phyloP scores from a whole-genome alignment of 768 basidiomycete species.

The Hemileccinum impolitum region DNA sequence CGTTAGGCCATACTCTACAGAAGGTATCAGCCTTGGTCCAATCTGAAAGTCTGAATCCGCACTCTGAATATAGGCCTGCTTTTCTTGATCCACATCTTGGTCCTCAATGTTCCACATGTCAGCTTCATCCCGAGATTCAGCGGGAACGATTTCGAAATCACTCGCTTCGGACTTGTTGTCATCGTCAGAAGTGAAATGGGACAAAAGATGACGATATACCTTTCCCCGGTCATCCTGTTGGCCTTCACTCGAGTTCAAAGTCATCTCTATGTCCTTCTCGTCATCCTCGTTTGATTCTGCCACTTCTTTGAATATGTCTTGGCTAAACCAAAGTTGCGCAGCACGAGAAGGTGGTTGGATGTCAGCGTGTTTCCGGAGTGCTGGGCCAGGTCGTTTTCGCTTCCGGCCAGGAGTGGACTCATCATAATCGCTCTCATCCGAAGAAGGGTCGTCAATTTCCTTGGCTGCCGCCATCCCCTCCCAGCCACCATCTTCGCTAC shows the following conservation, averaged over 20 bases:
- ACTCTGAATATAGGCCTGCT: conserved; percentile 68
- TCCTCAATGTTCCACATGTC: conserved; percentile 81
- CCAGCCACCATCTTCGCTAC: conserved; percentile 60
- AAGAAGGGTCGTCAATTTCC: conserved; percentile 44
- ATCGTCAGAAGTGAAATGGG: conserved; percentile 8
- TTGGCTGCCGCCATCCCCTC: conserved; percentile 61
- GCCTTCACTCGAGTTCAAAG: conserved; percentile 29
- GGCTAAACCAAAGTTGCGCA: conserved; percentile 93
- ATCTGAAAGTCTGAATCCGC: conserved; percentile 21
- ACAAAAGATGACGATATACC: conserved; percentile 16
- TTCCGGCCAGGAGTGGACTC: conserved; percentile 36
- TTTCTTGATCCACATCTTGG: conserved; percentile 69
- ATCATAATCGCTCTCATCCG: conserved; percentile 49
- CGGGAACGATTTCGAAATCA: conserved; percentile 77
- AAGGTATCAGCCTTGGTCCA: conserved; percentile 2
- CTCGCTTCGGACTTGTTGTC: conserved; percentile 24
- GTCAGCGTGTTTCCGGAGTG: conserved; percentile 35
- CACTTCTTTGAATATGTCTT: conserved; percentile 73
- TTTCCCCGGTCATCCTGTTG: conserved; percentile 29
- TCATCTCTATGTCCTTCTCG: conserved; percentile 24
- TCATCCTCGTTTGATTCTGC: conserved; percentile 35
- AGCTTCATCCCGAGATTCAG: conserved; percentile 49
- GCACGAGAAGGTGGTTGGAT: conserved; percentile 47
- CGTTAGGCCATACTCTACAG: conserved; percentile 70
- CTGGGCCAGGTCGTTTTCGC: conserved; percentile 35